Evolutionary conservation across 768 basidiomycete species (phyloP).

Genomic region (Holtermanniella nyarrowii): DNA sequence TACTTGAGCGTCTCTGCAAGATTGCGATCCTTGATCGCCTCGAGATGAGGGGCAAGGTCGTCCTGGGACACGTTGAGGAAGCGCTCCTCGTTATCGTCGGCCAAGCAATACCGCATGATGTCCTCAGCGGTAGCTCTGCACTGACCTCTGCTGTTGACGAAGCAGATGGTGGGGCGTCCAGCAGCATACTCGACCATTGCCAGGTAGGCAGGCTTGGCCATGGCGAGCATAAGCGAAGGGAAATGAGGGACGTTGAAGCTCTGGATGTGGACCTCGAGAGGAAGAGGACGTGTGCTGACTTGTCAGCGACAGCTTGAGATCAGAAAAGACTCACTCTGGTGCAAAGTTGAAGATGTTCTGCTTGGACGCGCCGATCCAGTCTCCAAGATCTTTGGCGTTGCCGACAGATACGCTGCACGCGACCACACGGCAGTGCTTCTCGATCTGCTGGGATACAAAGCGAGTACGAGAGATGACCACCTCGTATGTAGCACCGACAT

Average conservation of each 20-base stretch:
- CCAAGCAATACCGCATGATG: slow-evolving; percentile 72
- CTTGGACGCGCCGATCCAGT: slow-evolving; percentile 91
- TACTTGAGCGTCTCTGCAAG: slow-evolving; percentile 73
- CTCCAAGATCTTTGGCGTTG: slow-evolving; percentile 88
- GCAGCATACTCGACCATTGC: slow-evolving; percentile 79
- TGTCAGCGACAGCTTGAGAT: not conserved
- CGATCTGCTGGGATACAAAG: slow-evolving; percentile 88
- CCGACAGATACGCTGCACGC: slow-evolving; percentile 91
- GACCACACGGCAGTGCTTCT: slow-evolving; percentile 83
- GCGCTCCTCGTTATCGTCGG: slow-evolving; percentile 70
- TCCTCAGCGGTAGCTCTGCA: slow-evolving; percentile 90
- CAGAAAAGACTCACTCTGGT: slow-evolving; percentile 54
- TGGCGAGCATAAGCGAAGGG: slow-evolving; percentile 95
- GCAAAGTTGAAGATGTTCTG: slow-evolving; percentile 98
- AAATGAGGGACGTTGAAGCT: slow-evolving; percentile 95
- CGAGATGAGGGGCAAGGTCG: slow-evolving; percentile 78
- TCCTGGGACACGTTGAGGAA: slow-evolving; percentile 80
- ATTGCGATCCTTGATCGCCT: slow-evolving; percentile 64
- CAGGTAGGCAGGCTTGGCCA: slow-evolving; percentile 97
- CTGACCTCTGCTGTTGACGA: slow-evolving; percentile 86
- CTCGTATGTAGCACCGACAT: slow-evolving; percentile 92
- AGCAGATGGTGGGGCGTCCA: slow-evolving; percentile 76
- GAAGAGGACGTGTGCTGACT: slow-evolving; percentile 80
- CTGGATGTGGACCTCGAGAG: slow-evolving; percentile 95
- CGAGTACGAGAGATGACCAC: slow-evolving; percentile 92